Evolutionary conservation across 2,329 filamentous ascomycete species (phyloP).

Genomic region (Neofusicoccum sp.): DNA sequence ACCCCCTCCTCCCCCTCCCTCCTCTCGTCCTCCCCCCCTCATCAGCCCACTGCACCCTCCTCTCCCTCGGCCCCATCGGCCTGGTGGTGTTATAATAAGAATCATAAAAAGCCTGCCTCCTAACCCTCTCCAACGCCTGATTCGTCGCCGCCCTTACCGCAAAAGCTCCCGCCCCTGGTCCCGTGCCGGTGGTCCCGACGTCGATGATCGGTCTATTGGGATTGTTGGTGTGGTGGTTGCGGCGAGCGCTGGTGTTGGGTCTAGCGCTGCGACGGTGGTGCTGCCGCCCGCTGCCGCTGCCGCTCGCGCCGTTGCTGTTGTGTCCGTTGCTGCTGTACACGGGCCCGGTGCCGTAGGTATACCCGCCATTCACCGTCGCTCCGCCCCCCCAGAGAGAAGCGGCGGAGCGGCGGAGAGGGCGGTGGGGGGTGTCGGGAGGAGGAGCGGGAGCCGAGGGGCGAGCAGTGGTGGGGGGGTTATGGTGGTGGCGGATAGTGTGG

Average conservation of each 20-base stretch:
- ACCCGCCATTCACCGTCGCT: background rate
- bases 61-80: background rate
- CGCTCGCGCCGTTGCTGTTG: background rate
- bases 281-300: background rate
- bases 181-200: background rate
- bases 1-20: background rate
- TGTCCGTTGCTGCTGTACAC: background rate
- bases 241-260: background rate
- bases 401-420: background rate
- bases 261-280: background rate
- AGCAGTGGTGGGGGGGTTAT: background rate
- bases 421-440: background rate
- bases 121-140: conserved; percentile 3
- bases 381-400: background rate
- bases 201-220: background rate
- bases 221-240: background rate
- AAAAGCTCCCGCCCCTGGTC: background rate
- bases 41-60: background rate
- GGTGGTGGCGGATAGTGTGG: background rate
- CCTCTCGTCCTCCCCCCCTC: background rate
- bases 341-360: background rate
- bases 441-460: background rate
- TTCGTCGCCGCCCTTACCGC: conserved; percentile 7
- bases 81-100: too few species aligned
- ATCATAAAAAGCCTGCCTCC: conserved; percentile 5